Conservation (phyloP, 2,329 filamentous ascomycete genomes). For the Myriosclerotinia duriaeana region DNA sequence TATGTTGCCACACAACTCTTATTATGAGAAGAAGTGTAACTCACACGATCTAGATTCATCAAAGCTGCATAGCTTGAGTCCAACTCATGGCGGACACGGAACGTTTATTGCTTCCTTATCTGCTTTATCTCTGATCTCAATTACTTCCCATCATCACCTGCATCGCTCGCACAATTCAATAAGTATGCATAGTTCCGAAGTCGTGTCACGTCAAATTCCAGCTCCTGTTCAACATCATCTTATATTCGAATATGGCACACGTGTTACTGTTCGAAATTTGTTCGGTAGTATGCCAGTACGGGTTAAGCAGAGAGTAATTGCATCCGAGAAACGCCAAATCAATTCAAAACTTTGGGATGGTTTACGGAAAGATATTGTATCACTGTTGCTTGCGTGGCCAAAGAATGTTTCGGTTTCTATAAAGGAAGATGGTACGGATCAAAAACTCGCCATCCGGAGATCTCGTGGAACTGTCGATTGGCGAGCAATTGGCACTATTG, state of each 20-base stretch:
- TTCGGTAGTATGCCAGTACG: constrained; percentile 91
- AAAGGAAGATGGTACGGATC: constrained; percentile 46
- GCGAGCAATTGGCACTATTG: constrained; percentile 17
- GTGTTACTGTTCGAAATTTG: constrained; percentile 72
- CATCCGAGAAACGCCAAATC: constrained; percentile 51
- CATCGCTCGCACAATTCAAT: constrained; percentile 64
- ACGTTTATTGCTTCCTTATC: constrained; percentile 76
- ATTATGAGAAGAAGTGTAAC: constrained; percentile 24
- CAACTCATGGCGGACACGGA: constrained; percentile 66
- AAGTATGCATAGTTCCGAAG: constrained; percentile 66
- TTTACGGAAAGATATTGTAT: constrained; percentile 49
- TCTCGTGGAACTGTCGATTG: neutral
- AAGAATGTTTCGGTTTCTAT: constrained; percentile 56
- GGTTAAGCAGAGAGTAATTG: constrained; percentile 71
- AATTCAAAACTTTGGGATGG: constrained; percentile 59
- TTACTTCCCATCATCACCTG: constrained; percentile 68
- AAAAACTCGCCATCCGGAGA: constrained; percentile 35
- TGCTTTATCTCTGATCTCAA: constrained; percentile 70
- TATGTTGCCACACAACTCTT: constrained; percentile 46
- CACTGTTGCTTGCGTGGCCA: constrained; percentile 70
- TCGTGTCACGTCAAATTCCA: constrained; percentile 64
- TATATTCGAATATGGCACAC: constrained; percentile 66
- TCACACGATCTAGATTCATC: constrained; percentile 66
- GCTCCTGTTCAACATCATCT: constrained; percentile 59
- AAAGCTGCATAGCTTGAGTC: constrained; percentile 54